These are phyloP conservation scores for Aspergillus pseudoviridinutans DNA, from an alignment of 2,329 filamentous ascomycete species.

Conservation along the genomic window DNA sequence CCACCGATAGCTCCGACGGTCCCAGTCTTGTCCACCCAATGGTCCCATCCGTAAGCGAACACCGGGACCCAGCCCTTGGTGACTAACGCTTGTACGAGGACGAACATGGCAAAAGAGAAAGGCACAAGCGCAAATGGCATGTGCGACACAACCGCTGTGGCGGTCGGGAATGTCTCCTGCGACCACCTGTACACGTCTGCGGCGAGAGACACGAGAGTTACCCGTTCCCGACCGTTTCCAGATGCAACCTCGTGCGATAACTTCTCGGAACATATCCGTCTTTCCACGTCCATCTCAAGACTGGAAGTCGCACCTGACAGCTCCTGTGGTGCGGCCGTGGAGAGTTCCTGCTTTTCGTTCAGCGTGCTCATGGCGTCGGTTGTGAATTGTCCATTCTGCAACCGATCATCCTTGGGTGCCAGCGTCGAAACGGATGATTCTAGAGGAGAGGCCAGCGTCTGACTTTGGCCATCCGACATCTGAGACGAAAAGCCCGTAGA, in stretches of 20 bases:
- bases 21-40: slow-evolving; percentile 67
- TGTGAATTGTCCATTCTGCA: not conserved
- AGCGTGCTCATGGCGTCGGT: not conserved
- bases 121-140: slow-evolving; percentile 66
- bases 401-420: not conserved
- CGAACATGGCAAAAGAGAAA: slow-evolving; percentile 70
- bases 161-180: slow-evolving; percentile 68
- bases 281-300: slow-evolving; percentile 28
- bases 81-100: slow-evolving; percentile 67
- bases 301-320: not conserved
- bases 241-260: not conserved
- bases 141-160: slow-evolving; percentile 60
- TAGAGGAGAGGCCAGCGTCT: not conserved
- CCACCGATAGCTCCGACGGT: slow-evolving; percentile 65
- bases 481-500: not conserved
- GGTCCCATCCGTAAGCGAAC: slow-evolving; percentile 69
- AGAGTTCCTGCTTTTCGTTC: not conserved
- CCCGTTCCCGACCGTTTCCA: slow-evolving; percentile 14
- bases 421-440: not conserved
- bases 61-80: slow-evolving; percentile 72
- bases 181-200: slow-evolving; percentile 52
- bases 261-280: slow-evolving; percentile 9
- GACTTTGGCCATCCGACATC: not conserved
- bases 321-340: not conserved
- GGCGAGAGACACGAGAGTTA: slow-evolving; percentile 53